phyloP scores from a whole-genome alignment of 2,329 filamentous ascomycete species.

The Thelonectria olida region DNA sequence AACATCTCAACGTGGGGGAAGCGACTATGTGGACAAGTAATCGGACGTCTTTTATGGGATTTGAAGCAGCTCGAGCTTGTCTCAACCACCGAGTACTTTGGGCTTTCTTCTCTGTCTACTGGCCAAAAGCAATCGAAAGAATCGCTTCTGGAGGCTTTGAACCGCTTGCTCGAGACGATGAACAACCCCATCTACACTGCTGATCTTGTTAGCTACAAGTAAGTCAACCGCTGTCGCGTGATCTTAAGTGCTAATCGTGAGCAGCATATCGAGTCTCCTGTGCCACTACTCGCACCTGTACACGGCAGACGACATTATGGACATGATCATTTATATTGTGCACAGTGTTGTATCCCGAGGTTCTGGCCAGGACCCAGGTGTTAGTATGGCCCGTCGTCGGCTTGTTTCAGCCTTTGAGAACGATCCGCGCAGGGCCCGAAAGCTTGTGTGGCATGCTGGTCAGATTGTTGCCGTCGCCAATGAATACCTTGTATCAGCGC shows the following conservation, averaged over 20 bases:
- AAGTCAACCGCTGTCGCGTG: background rate
- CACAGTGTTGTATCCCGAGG: slow-evolving; percentile 35
- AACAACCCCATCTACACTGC: slow-evolving; percentile 32
- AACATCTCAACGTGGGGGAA: slow-evolving; percentile 40
- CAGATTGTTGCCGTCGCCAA: slow-evolving; percentile 43
- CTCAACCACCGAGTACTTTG: slow-evolving; percentile 37
- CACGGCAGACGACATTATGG: slow-evolving; percentile 39
- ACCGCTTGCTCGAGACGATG: slow-evolving; percentile 32
- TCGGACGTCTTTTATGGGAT: slow-evolving; percentile 44
- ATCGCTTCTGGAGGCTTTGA: slow-evolving; percentile 30
- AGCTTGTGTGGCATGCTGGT: slow-evolving; percentile 42
- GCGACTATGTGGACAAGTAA: slow-evolving; percentile 40
- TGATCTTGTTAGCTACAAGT: slow-evolving; percentile 44
- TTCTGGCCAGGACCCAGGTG: slow-evolving; percentile 20
- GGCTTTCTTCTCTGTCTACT: slow-evolving; percentile 35
- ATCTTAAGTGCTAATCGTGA: slow-evolving; percentile 7
- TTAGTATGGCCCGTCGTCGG: slow-evolving; percentile 35
- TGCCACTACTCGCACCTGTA: slow-evolving; percentile 44
- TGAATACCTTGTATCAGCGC: slow-evolving; percentile 42
- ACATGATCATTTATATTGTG: slow-evolving; percentile 42
- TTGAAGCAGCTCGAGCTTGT: slow-evolving; percentile 42
- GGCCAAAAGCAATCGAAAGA: slow-evolving; percentile 37
- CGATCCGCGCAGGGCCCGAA: slow-evolving; percentile 31
- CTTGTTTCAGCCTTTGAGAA: slow-evolving; percentile 33
- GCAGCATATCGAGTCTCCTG: slow-evolving; percentile 38